phyloP scores from a whole-genome alignment of 768 basidiomycete species.

The Clavulina sp. region DNA sequence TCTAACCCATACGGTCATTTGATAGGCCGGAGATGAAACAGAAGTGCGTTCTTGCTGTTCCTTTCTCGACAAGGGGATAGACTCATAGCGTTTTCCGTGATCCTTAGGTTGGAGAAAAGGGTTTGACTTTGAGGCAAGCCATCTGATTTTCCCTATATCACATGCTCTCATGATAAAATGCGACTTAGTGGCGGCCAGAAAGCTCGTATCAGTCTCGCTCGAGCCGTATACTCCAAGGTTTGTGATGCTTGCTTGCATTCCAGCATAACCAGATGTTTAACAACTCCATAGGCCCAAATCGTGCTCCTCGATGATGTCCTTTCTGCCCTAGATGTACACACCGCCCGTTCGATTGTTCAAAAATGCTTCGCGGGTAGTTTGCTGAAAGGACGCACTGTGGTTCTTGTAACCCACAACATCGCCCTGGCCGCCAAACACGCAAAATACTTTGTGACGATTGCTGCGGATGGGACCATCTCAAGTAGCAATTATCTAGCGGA shows the following conservation, averaged over 20 bases:
- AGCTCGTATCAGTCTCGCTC: constrained; percentile 36
- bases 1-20: background rate
- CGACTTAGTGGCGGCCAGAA: background rate
- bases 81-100: too few species aligned
- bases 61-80: too few species aligned
- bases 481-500: constrained; percentile 36
- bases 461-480: constrained; percentile 32
- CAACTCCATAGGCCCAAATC: too few species aligned
- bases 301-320: constrained; percentile 58
- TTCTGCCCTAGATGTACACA: constrained; percentile 42
- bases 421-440: constrained; percentile 36
- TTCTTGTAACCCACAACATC: constrained; percentile 27
- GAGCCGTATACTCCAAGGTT: constrained; percentile 41
- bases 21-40: constrained; percentile 44
- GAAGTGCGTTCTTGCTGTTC: constrained; percentile 28
- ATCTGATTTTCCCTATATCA: constrained; percentile 15
- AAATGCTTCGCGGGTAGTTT: constrained; percentile 20
- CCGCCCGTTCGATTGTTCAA: constrained; percentile 30
- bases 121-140: constrained; percentile 28
- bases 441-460: constrained; percentile 37
- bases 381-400: constrained; percentile 20
- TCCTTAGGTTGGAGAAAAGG: background rate
- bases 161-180: background rate
- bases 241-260: background rate
- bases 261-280: too few species aligned